phyloP scores from a whole-genome alignment of 2,329 filamentous ascomycete genomes.

The Tolypocladium inflatum region DNA sequence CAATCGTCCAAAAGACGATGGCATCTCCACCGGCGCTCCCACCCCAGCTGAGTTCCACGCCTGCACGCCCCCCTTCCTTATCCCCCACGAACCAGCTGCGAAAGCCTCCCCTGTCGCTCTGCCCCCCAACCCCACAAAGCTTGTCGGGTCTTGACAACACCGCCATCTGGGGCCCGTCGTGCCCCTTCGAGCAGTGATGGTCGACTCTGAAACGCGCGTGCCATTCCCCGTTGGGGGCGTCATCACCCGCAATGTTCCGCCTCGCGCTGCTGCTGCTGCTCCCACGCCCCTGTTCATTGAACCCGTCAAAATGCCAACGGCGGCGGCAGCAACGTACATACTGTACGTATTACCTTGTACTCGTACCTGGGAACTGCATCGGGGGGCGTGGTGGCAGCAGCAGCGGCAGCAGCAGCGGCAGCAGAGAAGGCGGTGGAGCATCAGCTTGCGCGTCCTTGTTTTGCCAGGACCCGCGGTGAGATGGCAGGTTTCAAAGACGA shows the following conservation, averaged over 20 bases:
- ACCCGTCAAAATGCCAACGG: neutral
- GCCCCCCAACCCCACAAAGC: constrained; percentile 22
- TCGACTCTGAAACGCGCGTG: constrained; percentile 23
- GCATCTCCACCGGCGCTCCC: neutral
- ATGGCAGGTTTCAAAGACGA: neutral
- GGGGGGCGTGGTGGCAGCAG: too few species aligned
- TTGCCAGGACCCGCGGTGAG: neutral
- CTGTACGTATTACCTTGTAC: too few species aligned
- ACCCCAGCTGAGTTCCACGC: neutral
- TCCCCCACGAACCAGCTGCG: neutral
- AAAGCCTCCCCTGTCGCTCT: constrained; percentile 6
- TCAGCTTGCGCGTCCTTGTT: neutral
- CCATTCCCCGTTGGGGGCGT: constrained; percentile 13
- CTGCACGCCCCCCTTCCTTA: too few species aligned
- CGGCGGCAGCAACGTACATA: neutral
- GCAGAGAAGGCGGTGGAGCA: neutral
- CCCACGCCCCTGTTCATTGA: neutral
- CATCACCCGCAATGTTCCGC: constrained; percentile 10
- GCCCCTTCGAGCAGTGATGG: constrained; percentile 18
- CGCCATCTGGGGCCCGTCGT: constrained; percentile 5
- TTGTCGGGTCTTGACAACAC: constrained; percentile 13
- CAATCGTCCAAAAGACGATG: neutral
- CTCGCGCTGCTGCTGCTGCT: neutral
- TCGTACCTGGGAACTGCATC: neutral
- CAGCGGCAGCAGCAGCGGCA: too few species aligned